These are phyloP conservation scores for Xylaria sp. DNA, from an alignment of 2,329 filamentous ascomycete species.

Conservation along the genomic window DNA sequence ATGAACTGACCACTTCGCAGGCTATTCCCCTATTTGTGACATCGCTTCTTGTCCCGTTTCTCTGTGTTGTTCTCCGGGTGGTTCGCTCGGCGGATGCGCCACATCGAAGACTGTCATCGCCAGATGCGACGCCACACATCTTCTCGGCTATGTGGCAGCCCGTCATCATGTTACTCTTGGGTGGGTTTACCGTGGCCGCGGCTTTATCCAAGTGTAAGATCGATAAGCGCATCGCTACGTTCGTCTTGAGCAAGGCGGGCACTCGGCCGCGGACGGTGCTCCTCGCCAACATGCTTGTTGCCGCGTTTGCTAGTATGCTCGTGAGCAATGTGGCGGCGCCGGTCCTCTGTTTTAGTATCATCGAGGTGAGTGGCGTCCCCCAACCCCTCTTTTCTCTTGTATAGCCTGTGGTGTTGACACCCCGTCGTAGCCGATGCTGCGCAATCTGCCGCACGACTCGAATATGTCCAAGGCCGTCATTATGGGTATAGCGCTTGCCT, in stretches of 20 bases:
- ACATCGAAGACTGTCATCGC: constrained; percentile 74
- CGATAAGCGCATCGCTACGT: constrained; percentile 94
- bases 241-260: constrained; percentile 94
- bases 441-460: constrained; percentile 88
- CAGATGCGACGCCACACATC: constrained; percentile 80
- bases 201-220: constrained; percentile 97
- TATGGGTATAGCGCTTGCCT: constrained; percentile 90
- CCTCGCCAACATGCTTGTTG: constrained; percentile 98
- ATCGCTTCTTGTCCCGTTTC: constrained; percentile 88
- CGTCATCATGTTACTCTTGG: constrained; percentile 96
- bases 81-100: constrained; percentile 76
- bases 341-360: constrained; percentile 96
- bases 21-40: constrained; percentile 97
- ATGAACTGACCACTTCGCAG: constrained; percentile 51
- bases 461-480: constrained; percentile 95
- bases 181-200: constrained; percentile 94
- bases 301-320: constrained; percentile 97
- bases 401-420: background rate
- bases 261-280: constrained; percentile 88
- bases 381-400: too few relatives aligned
- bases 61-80: constrained; percentile 85
- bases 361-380: constrained; percentile 67
- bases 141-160: constrained; percentile 99
- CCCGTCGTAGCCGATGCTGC: constrained; percentile 77
- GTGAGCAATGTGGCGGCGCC: constrained; percentile 98